Evolutionary conservation across 2,329 filamentous ascomycete genomes (phyloP), one percentile per base, ranked within the genome.

Genomic region (Tolypocladium album): DNA sequence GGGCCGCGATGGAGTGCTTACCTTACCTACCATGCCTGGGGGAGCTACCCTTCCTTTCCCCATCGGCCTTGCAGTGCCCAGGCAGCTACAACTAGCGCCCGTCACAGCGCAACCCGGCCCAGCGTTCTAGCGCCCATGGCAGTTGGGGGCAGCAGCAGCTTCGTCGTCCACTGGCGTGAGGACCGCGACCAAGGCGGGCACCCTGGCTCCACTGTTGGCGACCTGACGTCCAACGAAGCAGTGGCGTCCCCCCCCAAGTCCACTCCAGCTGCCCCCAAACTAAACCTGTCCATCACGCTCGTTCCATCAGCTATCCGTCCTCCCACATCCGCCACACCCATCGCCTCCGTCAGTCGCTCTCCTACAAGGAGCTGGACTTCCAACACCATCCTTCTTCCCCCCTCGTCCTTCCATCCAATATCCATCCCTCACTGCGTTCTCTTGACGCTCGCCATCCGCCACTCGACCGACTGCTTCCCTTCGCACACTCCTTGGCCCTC

Each of bases 381-480:
- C 56, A 47, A 40, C 59, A 58, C 55, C 58, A 45, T 61, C 57
- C 57, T n/a, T 56, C 34, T 36, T 50, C n/a, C 47, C 27, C 52
- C 53, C 40, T 38, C 56, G 34, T 60, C 66, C 69, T 66, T 72
- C 68, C 74, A 72, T 72, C 75, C 76, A 80, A 76, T 75, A 27
- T 27, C 75, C 78, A 72, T 75, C 69, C 69, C 60, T 58, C 56
- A 36, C 67, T 69, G 71, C 72, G 67, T 71, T 74, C 69, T 71
- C 72, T 77, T 76, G 72, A 71, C 66, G 65, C 67, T 70, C 70
- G 70, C 66, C 71, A 73, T 71, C 72, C 71, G 66, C 66, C 66
- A 64, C 65, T 68, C 67, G 67, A 69, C 70, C 70, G 65, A 66
- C 67, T 64, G 67, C 65, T 70, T 72, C 68, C 60, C 67, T 70